Evolutionary conservation across 805 yeast species (phyloP), one percentile per base, ranked within the genome.

Genomic region (Blastobotrys americana): DNA sequence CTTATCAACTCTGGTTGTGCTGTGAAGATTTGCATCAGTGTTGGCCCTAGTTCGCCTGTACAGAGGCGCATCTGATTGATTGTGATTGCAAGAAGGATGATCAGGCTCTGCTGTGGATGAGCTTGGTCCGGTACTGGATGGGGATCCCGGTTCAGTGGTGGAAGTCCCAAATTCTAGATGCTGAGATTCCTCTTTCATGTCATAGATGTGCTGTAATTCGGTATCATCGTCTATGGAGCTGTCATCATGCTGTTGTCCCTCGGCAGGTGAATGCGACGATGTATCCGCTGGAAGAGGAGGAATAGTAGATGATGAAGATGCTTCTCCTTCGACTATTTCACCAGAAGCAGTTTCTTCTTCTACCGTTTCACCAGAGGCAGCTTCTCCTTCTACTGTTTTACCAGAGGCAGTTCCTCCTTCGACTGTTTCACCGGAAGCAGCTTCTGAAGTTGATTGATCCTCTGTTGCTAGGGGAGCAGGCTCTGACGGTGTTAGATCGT

Each of bases 181-280:
- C 31, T 25, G 31, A 13, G 31, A 25, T 13, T 25, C 31, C 13
- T 25, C 31, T 25, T 25, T 25, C 31, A 25, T 25, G 31, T 25
- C 31, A 25, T 25, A 25, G 13, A 25, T 25, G 31, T 25, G 31
- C 31, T 25, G 31, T 8, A 25, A 13, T 8, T 25, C 31, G 31
- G 31, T 13, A 20, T 37, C 37, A 27, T 25, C 34, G 22, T 20
- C 21, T 41, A 25, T 21, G 34, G 44, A 3, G 44, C 36, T 10
- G 39, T 39, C 2, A 39, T 39, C 36, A n/a, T n/a, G n/a, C n/a
- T n/a, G n/a, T n/a, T n/a, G n/a, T n/a, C n/a, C n/a, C n/a, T n/a
- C n/a, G n/a, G n/a, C n/a, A n/a, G n/a, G n/a, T 15, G 8, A 25
- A 13, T 25, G 31, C 8, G 31, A 25, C 10, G 8, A 8, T 25